Conservation (phyloP, 257 asterid genomes). For the Solanum infundibuliforme region DNA sequence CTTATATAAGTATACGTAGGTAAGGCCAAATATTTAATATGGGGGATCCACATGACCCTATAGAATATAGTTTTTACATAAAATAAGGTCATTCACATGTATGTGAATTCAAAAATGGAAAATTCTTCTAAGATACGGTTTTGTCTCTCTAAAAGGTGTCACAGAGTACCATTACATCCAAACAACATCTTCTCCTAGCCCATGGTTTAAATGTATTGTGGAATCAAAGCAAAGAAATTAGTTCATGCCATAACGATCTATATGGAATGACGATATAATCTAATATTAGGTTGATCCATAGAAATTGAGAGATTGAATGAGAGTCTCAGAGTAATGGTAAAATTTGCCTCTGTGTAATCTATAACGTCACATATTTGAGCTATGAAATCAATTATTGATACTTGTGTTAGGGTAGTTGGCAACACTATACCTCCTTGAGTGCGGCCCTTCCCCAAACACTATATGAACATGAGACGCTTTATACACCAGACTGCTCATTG, state of each 20-base stretch:
- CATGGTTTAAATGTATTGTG: background rate
- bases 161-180: background rate
- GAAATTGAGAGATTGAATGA: background rate
- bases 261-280: background rate
- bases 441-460: background rate
- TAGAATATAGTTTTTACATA: background rate
- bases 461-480: background rate
- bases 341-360: background rate
- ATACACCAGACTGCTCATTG: background rate
- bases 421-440: background rate
- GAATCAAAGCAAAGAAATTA: background rate
- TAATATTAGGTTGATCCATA: background rate
- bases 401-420: background rate
- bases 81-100: background rate
- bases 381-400: background rate
- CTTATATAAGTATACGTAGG: background rate
- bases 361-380: background rate
- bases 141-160: background rate
- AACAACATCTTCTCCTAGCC: background rate
- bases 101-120: background rate
- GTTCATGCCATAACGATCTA: background rate
- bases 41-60: background rate
- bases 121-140: background rate
- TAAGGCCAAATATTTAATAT: background rate
- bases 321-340: background rate